These are phyloP conservation scores for Eudorina sp. DNA, from an alignment of 139 green algal species.

Conservation along the genomic window DNA sequence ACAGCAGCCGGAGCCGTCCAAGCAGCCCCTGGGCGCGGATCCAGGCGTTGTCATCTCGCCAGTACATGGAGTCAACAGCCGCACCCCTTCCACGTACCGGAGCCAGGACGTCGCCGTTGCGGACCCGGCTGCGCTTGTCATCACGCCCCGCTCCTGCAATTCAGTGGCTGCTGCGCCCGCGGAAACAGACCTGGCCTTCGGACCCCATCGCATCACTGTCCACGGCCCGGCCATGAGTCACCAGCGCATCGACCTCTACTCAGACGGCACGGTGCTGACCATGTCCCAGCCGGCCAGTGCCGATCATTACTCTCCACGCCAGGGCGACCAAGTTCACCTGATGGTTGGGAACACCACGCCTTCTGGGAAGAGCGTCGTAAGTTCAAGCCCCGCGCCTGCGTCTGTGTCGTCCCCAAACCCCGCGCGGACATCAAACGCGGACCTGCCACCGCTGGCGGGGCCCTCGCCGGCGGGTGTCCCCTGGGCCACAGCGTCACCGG, in stretches of 20 bases:
- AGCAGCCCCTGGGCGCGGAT: too few species aligned
- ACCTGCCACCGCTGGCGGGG: background rate
- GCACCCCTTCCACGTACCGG: too few species aligned
- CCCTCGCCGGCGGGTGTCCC: background rate
- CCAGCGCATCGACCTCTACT: background rate
- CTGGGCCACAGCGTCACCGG: background rate
- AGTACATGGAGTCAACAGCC: too few species aligned
- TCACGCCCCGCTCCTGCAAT: too few species aligned
- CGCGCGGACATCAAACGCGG: background rate
- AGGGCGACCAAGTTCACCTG: too few species aligned
- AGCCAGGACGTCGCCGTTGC: too few species aligned
- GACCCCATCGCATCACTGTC: background rate
- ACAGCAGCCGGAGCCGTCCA: too few species aligned
- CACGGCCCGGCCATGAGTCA: background rate
- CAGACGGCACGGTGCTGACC: slow-evolving; percentile 16
- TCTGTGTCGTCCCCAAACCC: background rate
- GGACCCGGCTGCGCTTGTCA: too few species aligned
- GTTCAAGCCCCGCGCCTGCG: background rate
- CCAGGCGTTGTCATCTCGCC: too few species aligned
- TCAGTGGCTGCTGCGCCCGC: too few species aligned
- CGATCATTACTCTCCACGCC: background rate
- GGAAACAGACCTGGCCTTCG: slow-evolving; percentile 11
- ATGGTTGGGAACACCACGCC: too few species aligned
- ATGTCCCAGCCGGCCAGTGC: background rate
- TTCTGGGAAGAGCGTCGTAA: background rate